Evolutionary conservation across 2,329 filamentous ascomycete species (phyloP).

Genomic region (Pestalotiopsis sp.): DNA sequence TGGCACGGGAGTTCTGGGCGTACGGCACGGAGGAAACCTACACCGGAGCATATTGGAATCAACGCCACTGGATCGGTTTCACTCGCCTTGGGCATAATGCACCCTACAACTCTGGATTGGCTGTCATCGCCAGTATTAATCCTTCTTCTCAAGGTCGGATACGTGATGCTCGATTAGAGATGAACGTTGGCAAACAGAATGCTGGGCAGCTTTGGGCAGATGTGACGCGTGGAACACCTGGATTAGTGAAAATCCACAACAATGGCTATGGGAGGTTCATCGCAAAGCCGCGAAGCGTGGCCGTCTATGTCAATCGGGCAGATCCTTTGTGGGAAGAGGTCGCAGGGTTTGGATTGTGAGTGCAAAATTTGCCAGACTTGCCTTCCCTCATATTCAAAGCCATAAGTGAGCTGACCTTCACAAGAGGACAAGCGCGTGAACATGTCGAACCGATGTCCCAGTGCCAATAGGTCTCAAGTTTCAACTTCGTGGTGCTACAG

Average conservation of each 20-base stretch:
- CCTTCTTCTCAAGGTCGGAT: no score
- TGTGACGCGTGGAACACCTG: no score
- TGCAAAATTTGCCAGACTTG: background rate
- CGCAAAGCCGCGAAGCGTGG: background rate
- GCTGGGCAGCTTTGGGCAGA: constrained; percentile 30
- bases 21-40: constrained; percentile 46
- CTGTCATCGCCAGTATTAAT: constrained; percentile 47
- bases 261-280: background rate
- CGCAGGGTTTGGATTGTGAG: background rate
- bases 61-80: constrained; percentile 44
- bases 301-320: background rate
- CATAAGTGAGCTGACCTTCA: no score
- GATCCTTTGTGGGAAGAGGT: background rate
- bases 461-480: no score
- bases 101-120: constrained; percentile 43
- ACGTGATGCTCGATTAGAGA: constrained; percentile 49
- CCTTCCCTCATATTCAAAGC: no score
- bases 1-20: constrained; percentile 65
- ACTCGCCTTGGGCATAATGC: no score
- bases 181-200: constrained; percentile 61
- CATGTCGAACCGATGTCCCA: no score
- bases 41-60: no score
- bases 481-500: no score
- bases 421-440: no score
- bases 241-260: background rate